These are phyloP conservation scores for Acer campestre DNA, from an alignment of 345 rosid species.

Conservation along the genomic window DNA sequence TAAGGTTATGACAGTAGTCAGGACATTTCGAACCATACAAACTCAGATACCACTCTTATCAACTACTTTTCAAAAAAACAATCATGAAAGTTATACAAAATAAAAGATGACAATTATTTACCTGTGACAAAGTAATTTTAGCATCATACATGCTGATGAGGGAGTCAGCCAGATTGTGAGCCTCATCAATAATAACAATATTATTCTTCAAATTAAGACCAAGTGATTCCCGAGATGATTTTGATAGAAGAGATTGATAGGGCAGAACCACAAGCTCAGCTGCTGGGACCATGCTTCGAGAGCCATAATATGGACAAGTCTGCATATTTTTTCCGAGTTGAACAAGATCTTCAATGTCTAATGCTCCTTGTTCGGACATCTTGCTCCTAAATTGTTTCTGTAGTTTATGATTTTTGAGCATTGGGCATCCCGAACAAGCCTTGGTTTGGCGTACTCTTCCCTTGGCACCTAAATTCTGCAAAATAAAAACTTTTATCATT, in stretches of 20 bases:
- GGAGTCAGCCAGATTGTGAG: constrained; percentile 96
- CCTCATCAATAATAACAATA: constrained; percentile 91
- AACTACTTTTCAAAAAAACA: constrained; percentile 9
- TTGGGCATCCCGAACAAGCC: constrained; percentile 75
- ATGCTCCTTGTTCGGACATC: constrained; percentile 57
- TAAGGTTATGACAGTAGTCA: background rate
- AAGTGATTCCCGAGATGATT: constrained; percentile 91
- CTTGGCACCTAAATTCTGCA: constrained; percentile 61
- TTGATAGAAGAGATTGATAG: constrained; percentile 89
- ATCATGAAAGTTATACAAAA: constrained; percentile 1
- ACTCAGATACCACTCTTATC: background rate
- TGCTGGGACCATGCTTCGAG: constrained; percentile 65
- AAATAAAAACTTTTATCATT: constrained; percentile 20
- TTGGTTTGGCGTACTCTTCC: constrained; percentile 52
- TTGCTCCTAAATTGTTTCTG: constrained; percentile 60
- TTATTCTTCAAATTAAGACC: constrained; percentile 75
- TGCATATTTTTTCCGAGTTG: constrained; percentile 62
- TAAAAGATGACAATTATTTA: constrained; percentile 24
- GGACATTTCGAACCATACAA: background rate
- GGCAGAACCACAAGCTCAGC: constrained; percentile 96
- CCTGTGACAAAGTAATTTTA: constrained; percentile 72
- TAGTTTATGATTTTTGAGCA: constrained; percentile 70
- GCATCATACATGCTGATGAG: constrained; percentile 88
- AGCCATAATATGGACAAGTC: constrained; percentile 95
- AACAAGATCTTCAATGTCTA: constrained; percentile 94